These are phyloP conservation scores for Aotearoamyces nothofagi DNA, from an alignment of 2,329 filamentous ascomycete species.

Conservation along the genomic window DNA sequence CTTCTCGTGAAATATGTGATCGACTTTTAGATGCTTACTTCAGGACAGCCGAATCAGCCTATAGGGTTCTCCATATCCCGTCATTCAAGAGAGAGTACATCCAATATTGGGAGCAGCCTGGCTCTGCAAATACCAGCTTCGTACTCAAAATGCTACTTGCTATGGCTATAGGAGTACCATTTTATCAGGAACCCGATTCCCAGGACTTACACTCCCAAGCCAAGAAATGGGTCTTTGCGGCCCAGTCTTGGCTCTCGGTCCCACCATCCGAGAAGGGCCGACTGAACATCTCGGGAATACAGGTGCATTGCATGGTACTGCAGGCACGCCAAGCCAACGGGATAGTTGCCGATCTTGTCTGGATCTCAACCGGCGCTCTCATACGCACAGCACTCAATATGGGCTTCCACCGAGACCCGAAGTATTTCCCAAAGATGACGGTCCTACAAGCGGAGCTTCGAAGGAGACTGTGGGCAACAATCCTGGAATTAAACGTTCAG, in stretches of 20 bases:
- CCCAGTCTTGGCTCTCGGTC: constrained; percentile 31
- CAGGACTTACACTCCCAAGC: constrained; percentile 5
- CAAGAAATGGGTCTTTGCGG: constrained; percentile 12
- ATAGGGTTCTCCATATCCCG: constrained; percentile 30
- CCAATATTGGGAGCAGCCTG: constrained; percentile 22
- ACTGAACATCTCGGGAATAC: constrained; percentile 31
- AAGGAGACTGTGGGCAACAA: constrained; percentile 38
- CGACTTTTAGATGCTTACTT: constrained; percentile 25
- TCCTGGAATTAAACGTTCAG: constrained; percentile 38
- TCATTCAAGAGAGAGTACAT: constrained; percentile 28
- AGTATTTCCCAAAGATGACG: constrained; percentile 30
- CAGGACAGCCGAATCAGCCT: constrained; percentile 25
- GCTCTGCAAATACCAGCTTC: constrained; percentile 5
- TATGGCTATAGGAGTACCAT: constrained; percentile 11
- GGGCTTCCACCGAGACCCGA: constrained; percentile 42
- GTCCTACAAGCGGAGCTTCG: constrained; percentile 35
- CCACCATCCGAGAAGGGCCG: constrained; percentile 30
- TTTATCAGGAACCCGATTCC: constrained; percentile 9
- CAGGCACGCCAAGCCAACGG: constrained; percentile 31
- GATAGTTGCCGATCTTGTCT: constrained; percentile 33
- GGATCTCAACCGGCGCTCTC: constrained; percentile 33
- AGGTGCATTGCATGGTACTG: constrained; percentile 35
- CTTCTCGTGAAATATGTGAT: constrained; percentile 17
- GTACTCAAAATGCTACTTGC: constrained; percentile 12
- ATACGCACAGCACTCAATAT: constrained; percentile 40